Conservation (phyloP, 208 protist species). For the Angomonas desouzai region DNA sequence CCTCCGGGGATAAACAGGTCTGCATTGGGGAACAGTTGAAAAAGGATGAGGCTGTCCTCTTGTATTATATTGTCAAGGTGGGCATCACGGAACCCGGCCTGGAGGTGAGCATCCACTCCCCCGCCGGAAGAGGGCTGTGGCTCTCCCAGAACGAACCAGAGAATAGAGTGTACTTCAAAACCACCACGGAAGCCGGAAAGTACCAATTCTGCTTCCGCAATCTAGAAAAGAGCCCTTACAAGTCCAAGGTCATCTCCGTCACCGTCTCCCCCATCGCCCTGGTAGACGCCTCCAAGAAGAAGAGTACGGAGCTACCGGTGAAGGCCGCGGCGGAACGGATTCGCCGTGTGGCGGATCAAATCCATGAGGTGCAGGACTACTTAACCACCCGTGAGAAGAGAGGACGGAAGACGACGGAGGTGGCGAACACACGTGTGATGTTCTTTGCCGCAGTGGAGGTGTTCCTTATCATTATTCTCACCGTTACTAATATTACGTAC, state of each 20-base stretch:
- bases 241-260: constrained; percentile 77
- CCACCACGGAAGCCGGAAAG: constrained; percentile 31
- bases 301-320: constrained; percentile 11
- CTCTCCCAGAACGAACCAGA: constrained; percentile 32
- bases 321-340: constrained; percentile 41
- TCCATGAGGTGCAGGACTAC: constrained; percentile 76
- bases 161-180: constrained; percentile 79
- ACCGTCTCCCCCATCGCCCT: constrained; percentile 20
- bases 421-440: constrained; percentile 79
- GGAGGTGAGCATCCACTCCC: constrained; percentile 31
- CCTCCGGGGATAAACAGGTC: not conserved
- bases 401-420: constrained; percentile 77
- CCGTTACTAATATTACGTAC: constrained; percentile 70
- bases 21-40: not conserved
- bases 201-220: constrained; percentile 91
- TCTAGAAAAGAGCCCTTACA: constrained; percentile 69
- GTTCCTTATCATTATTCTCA: constrained; percentile 62
- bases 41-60: constrained; percentile 17
- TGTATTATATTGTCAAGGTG: constrained; percentile 51
- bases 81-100: constrained; percentile 56
- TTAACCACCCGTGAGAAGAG: constrained; percentile 51
- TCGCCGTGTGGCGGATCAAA: constrained; percentile 60
- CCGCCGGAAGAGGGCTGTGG: constrained; percentile 35
- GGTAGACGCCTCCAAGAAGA: not conserved
- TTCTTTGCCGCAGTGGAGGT: constrained; percentile 75